Evolutionary conservation across 495 filamentous ascomycete species (phyloP).

Genomic region (Neurospora sp.): DNA sequence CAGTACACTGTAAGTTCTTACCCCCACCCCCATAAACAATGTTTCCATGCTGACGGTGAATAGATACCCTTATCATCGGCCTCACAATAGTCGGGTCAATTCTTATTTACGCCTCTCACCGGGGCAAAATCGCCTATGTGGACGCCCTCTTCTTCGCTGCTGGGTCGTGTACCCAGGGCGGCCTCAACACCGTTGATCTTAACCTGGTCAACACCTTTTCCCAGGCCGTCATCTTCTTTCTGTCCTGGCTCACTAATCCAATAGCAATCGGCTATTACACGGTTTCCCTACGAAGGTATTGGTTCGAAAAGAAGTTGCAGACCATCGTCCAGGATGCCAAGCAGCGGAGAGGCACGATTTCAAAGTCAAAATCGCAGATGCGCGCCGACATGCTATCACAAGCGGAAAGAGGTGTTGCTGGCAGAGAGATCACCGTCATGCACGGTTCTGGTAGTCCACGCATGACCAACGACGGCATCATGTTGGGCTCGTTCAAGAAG

Average conservation of each 20-base stretch:
- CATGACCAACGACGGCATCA: slow-evolving; percentile 38
- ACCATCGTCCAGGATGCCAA: slow-evolving; percentile 48
- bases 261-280: slow-evolving; percentile 83
- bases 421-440: slow-evolving; percentile 65
- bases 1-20: slow-evolving; percentile 60
- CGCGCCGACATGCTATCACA: slow-evolving; percentile 40
- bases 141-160: slow-evolving; percentile 81
- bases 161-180: slow-evolving; percentile 81
- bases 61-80: slow-evolving; percentile 70
- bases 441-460: slow-evolving; percentile 37
- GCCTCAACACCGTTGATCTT: slow-evolving; percentile 77
- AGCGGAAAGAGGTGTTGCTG: slow-evolving; percentile 59
- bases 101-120: slow-evolving; percentile 51
- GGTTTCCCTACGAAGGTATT: slow-evolving; percentile 86
- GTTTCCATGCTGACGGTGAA: background rate
- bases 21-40: background rate
- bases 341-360: slow-evolving; percentile 30
- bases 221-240: slow-evolving; percentile 60
- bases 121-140: slow-evolving; percentile 57
- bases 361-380: slow-evolving; percentile 44
- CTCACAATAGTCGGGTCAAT: slow-evolving; percentile 62
- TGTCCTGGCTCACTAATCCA: slow-evolving; percentile 69
- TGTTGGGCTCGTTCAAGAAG: slow-evolving; percentile 15
- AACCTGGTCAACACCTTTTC: slow-evolving; percentile 69
- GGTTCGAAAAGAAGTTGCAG: slow-evolving; percentile 89